Evolutionary conservation across 345 rosid genomes (phyloP).

Genomic region (Citrus reticulata): DNA sequence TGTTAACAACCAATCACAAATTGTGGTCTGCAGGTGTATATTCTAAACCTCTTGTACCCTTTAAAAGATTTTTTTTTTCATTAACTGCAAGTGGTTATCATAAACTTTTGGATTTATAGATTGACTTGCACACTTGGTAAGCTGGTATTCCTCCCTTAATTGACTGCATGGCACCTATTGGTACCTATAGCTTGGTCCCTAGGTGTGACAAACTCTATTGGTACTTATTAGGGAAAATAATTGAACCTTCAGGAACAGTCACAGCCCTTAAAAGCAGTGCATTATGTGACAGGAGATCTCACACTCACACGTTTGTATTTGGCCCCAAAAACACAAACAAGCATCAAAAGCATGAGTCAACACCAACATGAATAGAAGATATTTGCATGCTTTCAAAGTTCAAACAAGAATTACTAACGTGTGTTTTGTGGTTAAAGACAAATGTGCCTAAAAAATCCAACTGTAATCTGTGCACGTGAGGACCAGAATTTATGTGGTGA

Average conservation of each 20-base stretch:
- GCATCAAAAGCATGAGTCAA: slow-evolving; percentile 1
- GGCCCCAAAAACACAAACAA: background rate
- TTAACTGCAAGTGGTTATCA: background rate
- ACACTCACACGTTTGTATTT: background rate
- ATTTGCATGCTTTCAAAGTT: slow-evolving; percentile 6
- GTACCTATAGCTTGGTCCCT: background rate
- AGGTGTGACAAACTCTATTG: background rate
- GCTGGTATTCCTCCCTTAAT: background rate
- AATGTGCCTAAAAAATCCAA: background rate
- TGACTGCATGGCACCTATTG: background rate
- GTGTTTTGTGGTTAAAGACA: background rate
- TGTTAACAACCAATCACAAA: background rate
- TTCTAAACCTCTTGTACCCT: background rate
- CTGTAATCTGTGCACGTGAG: slow-evolving; percentile 15
- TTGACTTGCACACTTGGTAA: background rate
- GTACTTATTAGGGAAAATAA: background rate
- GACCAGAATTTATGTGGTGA: background rate
- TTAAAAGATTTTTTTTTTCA: background rate
- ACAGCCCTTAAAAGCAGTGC: background rate
- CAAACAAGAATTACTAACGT: background rate
- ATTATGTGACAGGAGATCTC: background rate
- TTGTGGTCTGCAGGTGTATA: background rate
- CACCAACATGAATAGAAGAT: background rate
- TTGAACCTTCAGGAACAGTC: background rate
- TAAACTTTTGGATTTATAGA: background rate